Evolutionary conservation across 2,329 filamentous ascomycete genomes (phyloP).

Genomic region (Pseudocercospora eumusae): DNA sequence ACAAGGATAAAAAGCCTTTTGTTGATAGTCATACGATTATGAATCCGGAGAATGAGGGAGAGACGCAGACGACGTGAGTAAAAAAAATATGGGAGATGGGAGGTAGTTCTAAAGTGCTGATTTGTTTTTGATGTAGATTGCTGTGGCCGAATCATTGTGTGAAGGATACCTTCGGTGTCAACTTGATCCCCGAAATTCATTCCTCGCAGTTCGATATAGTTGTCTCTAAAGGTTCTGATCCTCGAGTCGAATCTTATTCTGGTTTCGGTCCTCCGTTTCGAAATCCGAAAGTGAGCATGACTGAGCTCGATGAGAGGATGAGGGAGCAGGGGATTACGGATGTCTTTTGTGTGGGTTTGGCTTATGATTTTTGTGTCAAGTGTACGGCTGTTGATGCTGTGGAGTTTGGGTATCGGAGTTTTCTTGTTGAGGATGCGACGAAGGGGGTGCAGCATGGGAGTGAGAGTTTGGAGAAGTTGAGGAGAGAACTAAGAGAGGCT

Average conservation of each 20-base stretch:
- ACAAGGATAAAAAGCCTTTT: conserved; percentile 68
- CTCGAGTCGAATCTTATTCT: conserved; percentile 86
- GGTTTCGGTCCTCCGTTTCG: conserved; percentile 82
- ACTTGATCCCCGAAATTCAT: conserved; percentile 72
- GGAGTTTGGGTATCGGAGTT: conserved; percentile 73
- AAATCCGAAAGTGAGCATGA: conserved; percentile 59
- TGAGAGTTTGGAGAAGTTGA: conserved; percentile 62
- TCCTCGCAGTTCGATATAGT: conserved; percentile 60
- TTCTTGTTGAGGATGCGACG: conserved; percentile 76
- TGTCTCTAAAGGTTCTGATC: conserved; percentile 75
- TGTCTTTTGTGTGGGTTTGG: conserved; percentile 83
- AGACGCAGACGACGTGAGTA: conserved; percentile 56
- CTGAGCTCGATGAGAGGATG: conserved; percentile 63
- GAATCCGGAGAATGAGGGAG: conserved; percentile 69
- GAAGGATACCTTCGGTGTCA: conserved; percentile 69
- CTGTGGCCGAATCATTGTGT: conserved; percentile 94
- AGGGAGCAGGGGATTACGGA: conserved; percentile 64
- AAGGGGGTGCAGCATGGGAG: conserved; percentile 65
- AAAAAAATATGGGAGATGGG: background rate
- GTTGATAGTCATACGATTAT: conserved; percentile 63
- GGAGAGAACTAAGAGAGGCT: conserved; percentile 28
- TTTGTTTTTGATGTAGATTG: conserved; percentile 50
- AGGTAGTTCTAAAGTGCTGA: conserved; percentile 43
- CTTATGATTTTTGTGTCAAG: conserved; percentile 86
- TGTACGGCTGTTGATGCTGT: conserved; percentile 76